A percentile compares a stretch with the other conserved stretches of the same genome.
Evolutionary conservation across 2,329 filamentous ascomycete species (phyloP).

Genomic region (Camillea tinctor): DNA sequence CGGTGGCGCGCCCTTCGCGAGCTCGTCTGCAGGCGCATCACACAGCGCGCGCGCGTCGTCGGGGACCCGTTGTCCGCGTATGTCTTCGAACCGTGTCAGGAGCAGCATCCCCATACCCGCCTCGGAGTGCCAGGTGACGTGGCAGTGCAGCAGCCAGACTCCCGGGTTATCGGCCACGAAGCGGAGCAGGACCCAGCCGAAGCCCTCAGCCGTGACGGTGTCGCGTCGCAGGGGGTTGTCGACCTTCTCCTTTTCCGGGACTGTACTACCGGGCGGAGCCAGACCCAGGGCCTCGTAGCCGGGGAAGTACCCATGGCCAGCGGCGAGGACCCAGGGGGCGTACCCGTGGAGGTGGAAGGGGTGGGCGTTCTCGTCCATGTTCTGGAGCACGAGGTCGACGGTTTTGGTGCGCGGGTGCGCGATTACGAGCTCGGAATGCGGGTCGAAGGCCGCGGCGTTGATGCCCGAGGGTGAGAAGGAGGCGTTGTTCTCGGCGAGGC

Average conservation of each 20-base stretch:
- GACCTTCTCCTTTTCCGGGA: constrained; percentile 3
- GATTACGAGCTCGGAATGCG: constrained; percentile 51
- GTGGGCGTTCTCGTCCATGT: constrained; percentile 59
- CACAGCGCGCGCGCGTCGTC: constrained; percentile 47
- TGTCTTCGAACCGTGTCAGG: constrained; percentile 40
- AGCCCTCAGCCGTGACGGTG: constrained; percentile 43
- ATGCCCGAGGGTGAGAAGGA: constrained; percentile 43
- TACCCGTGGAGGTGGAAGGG: constrained; percentile 68
- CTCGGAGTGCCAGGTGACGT: constrained; percentile 39
- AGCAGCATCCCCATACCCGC: constrained; percentile 41
- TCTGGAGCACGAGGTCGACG: constrained; percentile 61
- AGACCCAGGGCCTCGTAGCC: constrained; percentile 40
- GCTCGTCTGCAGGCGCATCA: constrained; percentile 37
- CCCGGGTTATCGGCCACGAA: constrained; percentile 52
- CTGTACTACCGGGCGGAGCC: constrained; percentile 15
- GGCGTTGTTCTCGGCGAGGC: constrained; percentile 42
- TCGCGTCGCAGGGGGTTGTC: constrained; percentile 49
- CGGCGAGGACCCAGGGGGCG: constrained; percentile 53
- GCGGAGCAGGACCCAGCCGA: constrained; percentile 48
- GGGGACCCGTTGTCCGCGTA: constrained; percentile 44
- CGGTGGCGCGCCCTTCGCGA: constrained; percentile 48
- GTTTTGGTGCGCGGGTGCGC: constrained; percentile 48
- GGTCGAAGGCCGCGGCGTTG: constrained; percentile 48
- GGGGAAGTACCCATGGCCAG: constrained; percentile 63
- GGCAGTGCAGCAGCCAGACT: constrained; percentile 41